Evolutionary conservation across 768 basidiomycete genomes (phyloP).

Genomic region (Bullera alba): DNA sequence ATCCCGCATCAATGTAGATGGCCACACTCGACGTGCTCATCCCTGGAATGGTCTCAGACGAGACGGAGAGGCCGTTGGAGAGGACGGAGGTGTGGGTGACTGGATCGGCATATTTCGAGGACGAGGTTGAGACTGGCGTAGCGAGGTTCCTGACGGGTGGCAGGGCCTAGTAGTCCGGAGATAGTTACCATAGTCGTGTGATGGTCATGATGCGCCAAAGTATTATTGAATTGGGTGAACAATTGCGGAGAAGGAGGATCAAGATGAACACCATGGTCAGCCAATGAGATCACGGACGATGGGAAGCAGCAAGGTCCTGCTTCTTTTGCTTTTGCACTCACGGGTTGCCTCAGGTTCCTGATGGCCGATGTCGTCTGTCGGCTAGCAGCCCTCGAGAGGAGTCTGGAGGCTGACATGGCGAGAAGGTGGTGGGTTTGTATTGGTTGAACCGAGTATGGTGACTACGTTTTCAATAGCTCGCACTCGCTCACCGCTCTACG

Average conservation of each 20-base stretch:
- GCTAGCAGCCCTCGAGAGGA: conserved; percentile 23
- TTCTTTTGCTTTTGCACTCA: conserved; percentile 3
- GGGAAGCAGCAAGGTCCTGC: neutral
- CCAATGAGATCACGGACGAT: conserved; percentile 1
- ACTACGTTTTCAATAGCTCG: no score
- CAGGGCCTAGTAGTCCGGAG: conserved; percentile 10
- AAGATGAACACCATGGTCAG: no score
- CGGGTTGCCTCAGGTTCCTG: conserved; percentile 12
- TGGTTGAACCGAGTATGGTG: no score
- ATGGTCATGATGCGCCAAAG: no score
- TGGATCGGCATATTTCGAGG: conserved; percentile 50
- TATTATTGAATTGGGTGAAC: no score
- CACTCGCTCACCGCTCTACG: no score
- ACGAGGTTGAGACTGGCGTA: conserved; percentile 38
- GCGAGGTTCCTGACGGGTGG: conserved; percentile 44
- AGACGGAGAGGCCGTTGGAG: conserved; percentile 88
- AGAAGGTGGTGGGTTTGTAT: no score
- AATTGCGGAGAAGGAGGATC: no score
- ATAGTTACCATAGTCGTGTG: neutral
- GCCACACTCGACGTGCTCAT: conserved; percentile 98
- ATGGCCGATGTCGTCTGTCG: conserved; percentile 7
- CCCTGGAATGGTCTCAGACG: conserved; percentile 80
- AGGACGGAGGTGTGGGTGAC: conserved; percentile 86
- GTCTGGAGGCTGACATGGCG: conserved; percentile 26
- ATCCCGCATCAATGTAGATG: conserved; percentile 98